phyloP scores from a whole-genome alignment of 2,329 filamentous ascomycete genomes.

The Diaporthe helianthi region DNA sequence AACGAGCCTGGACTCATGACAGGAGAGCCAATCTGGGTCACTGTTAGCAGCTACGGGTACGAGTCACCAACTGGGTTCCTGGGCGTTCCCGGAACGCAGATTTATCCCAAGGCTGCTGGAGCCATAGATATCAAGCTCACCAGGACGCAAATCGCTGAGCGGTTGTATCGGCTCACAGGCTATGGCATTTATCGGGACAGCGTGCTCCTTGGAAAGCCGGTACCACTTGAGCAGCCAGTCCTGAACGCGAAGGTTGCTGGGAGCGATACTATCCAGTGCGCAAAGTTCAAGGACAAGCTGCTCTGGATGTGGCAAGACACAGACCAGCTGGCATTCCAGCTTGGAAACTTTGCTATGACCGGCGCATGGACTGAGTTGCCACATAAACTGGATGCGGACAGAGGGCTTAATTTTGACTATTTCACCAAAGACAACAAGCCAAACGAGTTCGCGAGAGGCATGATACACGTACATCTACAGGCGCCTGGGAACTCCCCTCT shows the following conservation, averaged over 20 bases:
- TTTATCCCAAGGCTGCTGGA: slow-evolving; percentile 14
- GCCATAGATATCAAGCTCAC: slow-evolving; percentile 30
- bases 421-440: slow-evolving; percentile 25
- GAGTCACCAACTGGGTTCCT: slow-evolving; percentile 31
- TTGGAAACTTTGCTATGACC: slow-evolving; percentile 34
- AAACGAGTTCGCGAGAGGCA: slow-evolving; percentile 24
- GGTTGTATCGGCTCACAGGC: slow-evolving; percentile 33
- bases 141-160: slow-evolving; percentile 30
- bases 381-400: slow-evolving; percentile 19
- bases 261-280: slow-evolving; percentile 34
- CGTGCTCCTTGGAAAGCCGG: slow-evolving; percentile 27
- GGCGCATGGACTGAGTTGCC: slow-evolving; percentile 31
- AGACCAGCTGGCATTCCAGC: slow-evolving; percentile 29
- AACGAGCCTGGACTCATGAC: slow-evolving; percentile 33
- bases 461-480: slow-evolving; percentile 27
- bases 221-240: slow-evolving; percentile 14
- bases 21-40: slow-evolving; percentile 31
- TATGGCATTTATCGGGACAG: slow-evolving; percentile 33
- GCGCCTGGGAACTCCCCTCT: slow-evolving; percentile 24
- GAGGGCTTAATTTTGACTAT: slow-evolving; percentile 26
- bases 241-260: slow-evolving; percentile 33
- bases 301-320: slow-evolving; percentile 36
- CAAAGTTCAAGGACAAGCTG: slow-evolving; percentile 21
- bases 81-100: slow-evolving; percentile 20
- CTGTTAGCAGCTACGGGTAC: slow-evolving; percentile 34